These are phyloP conservation scores for Fagopyrum tataricum DNA, from an alignment of 148 eudicot genomes.

Conservation along the genomic window DNA sequence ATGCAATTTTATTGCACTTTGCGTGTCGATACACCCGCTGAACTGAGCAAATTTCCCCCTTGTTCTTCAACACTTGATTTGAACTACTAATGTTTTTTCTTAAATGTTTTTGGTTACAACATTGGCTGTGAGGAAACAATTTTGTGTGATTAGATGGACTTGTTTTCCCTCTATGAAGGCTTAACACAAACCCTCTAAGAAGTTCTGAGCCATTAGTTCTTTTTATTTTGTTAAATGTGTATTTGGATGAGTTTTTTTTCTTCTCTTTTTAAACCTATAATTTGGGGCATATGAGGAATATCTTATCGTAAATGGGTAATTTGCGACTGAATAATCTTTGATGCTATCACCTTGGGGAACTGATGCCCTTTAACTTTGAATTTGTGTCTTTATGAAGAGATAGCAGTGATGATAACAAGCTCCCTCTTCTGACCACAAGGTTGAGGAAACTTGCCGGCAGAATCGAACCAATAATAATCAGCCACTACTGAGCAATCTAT, in stretches of 20 bases:
- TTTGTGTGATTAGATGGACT: no score
- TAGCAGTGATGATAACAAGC: constrained; percentile 3
- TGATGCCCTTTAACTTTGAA: background rate
- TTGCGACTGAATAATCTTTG: constrained; percentile 7
- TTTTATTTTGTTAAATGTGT: background rate
- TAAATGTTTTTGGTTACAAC: no score
- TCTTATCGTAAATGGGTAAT: constrained; percentile 5
- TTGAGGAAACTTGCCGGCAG: constrained; percentile 7
- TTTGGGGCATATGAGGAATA: background rate
- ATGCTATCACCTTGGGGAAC: constrained; percentile 10
- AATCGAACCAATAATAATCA: background rate
- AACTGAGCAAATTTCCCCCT: constrained; percentile 31
- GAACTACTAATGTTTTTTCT: background rate
- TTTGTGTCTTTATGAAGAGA: background rate
- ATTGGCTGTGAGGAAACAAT: no score
- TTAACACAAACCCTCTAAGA: background rate
- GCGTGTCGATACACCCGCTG: constrained; percentile 55
- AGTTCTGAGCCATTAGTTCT: background rate
- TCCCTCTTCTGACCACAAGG: constrained; percentile 10
- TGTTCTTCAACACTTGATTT: background rate
- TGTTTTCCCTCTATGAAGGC: no score
- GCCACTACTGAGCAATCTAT: constrained; percentile 12
- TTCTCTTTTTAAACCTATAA: background rate
- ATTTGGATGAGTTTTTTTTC: background rate
- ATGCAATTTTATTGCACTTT: constrained; percentile 17